These are phyloP conservation scores for Camellia lanceoleosa DNA, from an alignment of 148 eudicot genomes.

Conservation along the genomic window DNA sequence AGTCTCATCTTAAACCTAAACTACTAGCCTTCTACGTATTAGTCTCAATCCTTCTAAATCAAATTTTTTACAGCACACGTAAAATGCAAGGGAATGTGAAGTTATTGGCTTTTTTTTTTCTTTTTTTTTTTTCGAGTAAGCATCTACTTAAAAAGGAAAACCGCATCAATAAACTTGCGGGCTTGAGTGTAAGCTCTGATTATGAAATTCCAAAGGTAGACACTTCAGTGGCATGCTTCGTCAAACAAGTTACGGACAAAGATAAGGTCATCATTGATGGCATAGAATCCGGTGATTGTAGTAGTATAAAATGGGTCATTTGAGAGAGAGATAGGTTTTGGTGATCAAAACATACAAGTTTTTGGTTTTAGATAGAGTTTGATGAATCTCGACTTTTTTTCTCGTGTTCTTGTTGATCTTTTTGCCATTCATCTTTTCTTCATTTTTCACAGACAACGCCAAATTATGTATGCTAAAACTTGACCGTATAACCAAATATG, in stretches of 20 bases:
- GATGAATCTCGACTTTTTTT: constrained; percentile 23
- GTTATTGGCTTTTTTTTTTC: constrained; percentile 52
- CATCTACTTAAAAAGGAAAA: constrained; percentile 48
- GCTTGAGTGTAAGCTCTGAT: constrained; percentile 67
- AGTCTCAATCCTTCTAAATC: constrained; percentile 38
- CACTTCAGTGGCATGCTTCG: constrained; percentile 50
- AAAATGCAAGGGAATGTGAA: constrained; percentile 77
- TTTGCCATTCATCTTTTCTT: too few relatives aligned
- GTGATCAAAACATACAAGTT: constrained; percentile 54
- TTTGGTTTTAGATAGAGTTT: constrained; percentile 53
- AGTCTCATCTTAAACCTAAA: constrained; percentile 53
- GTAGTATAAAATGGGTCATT: constrained; percentile 81
- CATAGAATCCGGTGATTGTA: constrained; percentile 52
- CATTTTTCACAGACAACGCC: too few relatives aligned
- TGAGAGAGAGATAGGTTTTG: constrained; percentile 61
- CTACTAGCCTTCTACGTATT: constrained; percentile 50
- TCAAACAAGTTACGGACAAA: constrained; percentile 73
- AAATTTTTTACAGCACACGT: constrained; percentile 49
- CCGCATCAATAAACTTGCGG: constrained; percentile 37
- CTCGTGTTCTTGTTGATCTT: too few relatives aligned
- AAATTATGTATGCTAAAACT: too few relatives aligned
- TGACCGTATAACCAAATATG: too few relatives aligned
- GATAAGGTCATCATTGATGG: constrained; percentile 46
- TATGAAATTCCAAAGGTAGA: constrained; percentile 79
- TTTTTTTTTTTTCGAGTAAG: constrained; percentile 16